Base-by-base conservation (phyloP, 805 yeast genomes). In the Nakazawaea sp. region DNA sequence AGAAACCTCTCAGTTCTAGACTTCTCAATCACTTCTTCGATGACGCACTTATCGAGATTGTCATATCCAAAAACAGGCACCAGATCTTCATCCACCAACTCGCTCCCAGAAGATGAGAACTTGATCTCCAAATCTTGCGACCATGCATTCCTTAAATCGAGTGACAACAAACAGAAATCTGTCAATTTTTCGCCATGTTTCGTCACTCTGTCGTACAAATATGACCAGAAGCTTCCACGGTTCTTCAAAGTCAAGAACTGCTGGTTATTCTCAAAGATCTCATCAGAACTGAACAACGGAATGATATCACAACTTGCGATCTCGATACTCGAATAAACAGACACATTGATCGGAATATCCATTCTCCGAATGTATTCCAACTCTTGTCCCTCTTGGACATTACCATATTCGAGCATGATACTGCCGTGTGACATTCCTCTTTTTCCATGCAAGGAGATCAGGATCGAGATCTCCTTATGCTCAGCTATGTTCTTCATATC, bases 101-200 rank as follows among this genome's bases (percentile, higher is more conserved):
- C 34, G 26, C 24, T 29, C 13, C 38, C 45, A 21, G 45, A 41
- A 6, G 42, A 41, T n/a, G 39, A 52, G 32, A 61, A 45, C 3
- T 43, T 46, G 4, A 66, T 50, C 7, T 51, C 46, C 41, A 75
- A 56, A 20, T 70, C 69, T 33, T 78, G 80, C 5, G 72, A 67
- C 92, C 96, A 89, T 2, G 83, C 68, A 53, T 92, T 90, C 45
- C 87, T 70, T 40, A 92, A 58, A 53, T 92, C 97, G 11, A 90
- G 50, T 1, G 86, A 66, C 37, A 83, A 59, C 32, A 82, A 58
- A 44, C 81, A 78, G 53, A 70, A 85, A 33, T 75, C 77, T 3
- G 72, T 59, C 35, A 68, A 53, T 6, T 57, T 59, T 16, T 61
- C 53, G 5, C 56, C 57, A 25, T 55, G 41, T 5, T 13, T 16